Percentiles rank a stretch among this genome's conserved stretches.
Conservation (phyloP, 1,284 basidiomycete species). For the Agroathelia rolfsii region DNA sequence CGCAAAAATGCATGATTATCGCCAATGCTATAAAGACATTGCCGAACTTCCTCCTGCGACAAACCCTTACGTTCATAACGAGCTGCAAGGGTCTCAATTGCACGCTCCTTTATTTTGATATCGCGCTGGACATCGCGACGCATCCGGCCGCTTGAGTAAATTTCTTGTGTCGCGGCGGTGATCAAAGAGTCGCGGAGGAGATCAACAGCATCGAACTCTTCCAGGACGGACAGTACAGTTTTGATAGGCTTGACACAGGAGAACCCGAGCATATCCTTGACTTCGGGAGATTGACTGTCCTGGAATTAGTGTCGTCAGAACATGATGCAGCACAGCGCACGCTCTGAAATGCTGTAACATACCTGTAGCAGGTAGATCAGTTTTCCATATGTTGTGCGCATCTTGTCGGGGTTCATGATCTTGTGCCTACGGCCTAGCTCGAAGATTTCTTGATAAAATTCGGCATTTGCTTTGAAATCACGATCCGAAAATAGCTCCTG, state of each 20-base stretch:
- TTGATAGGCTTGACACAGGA: slow-evolving; percentile 65
- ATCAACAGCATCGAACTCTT: slow-evolving; percentile 49
- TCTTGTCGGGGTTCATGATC: slow-evolving; percentile 75
- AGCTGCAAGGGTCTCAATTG: slow-evolving; percentile 59
- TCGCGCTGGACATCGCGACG: slow-evolving; percentile 69
- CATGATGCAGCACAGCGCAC: slow-evolving; percentile 6
- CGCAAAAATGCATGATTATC: slow-evolving; percentile 80
- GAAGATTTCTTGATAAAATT: slow-evolving; percentile 68
- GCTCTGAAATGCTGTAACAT: slow-evolving; percentile 11
- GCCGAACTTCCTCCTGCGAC: slow-evolving; percentile 52
- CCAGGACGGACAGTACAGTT: slow-evolving; percentile 58
- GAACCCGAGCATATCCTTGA: slow-evolving; percentile 66
- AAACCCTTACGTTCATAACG: slow-evolving; percentile 51
- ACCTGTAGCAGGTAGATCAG: slow-evolving; percentile 75
- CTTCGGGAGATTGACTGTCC: slow-evolving; percentile 72
- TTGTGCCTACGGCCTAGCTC: slow-evolving; percentile 76
- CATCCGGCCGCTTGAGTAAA: slow-evolving; percentile 58
- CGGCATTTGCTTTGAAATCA: slow-evolving; percentile 65
- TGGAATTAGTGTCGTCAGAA: slow-evolving; percentile 19
- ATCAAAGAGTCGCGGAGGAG: slow-evolving; percentile 67
- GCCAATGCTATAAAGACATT: slow-evolving; percentile 75
- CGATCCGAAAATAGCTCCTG: slow-evolving; percentile 71
- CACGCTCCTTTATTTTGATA: slow-evolving; percentile 71
- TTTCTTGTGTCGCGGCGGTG: slow-evolving; percentile 66
- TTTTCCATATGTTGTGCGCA: slow-evolving; percentile 81